Conservation (phyloP, 768 basidiomycete species). For the Leccinum subgranulosum region DNA sequence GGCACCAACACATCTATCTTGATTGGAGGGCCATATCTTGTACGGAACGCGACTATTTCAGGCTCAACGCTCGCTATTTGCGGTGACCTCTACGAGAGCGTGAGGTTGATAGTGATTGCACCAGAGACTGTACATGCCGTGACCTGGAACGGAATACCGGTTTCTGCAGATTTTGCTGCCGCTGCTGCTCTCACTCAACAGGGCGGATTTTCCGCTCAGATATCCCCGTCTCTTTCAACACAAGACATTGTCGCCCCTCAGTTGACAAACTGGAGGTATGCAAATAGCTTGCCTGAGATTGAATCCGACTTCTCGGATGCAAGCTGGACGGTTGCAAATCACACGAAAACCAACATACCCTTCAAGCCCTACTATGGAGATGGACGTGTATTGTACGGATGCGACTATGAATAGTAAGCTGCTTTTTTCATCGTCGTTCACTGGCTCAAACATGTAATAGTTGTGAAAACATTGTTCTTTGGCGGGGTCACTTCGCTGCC, state of each 20-base stretch:
- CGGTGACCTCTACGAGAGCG: constrained; percentile 66
- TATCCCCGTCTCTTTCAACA: constrained; percentile 34
- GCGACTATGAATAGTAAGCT: constrained; percentile 81
- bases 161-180: constrained; percentile 37
- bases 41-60: constrained; percentile 50
- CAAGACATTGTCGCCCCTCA: constrained; percentile 41
- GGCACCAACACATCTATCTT: constrained; percentile 71
- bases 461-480: constrained; percentile 79
- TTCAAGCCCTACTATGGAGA: constrained; percentile 69
- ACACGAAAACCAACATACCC: constrained; percentile 72
- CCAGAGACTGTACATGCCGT: constrained; percentile 50
- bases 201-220: constrained; percentile 49
- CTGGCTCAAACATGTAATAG: constrained; percentile 33
- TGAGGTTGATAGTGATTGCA: constrained; percentile 60
- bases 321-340: constrained; percentile 63
- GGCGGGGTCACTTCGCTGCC: constrained; percentile 76
- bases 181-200: constrained; percentile 25
- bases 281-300: constrained; percentile 74
- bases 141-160: constrained; percentile 67
- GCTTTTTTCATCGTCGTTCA: constrained; percentile 3
- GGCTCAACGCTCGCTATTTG: constrained; percentile 52
- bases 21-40: constrained; percentile 62
- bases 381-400: constrained; percentile 76
- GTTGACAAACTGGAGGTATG: constrained; percentile 69
- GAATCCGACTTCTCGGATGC: constrained; percentile 54